Conservation (phyloP, 73 alveolate genomes). For the Urostyla sp. region DNA sequence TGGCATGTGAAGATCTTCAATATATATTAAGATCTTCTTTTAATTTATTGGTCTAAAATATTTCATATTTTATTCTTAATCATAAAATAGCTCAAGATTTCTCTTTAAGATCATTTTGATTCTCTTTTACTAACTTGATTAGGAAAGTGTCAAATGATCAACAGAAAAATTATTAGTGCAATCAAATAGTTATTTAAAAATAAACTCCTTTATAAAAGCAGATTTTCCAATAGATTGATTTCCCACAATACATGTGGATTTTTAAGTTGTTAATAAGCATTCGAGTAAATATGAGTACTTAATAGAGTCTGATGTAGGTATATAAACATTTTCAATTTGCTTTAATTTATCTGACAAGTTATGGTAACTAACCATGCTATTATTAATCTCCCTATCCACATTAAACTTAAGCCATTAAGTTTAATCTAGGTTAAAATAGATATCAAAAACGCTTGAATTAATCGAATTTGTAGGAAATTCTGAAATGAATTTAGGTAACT, state of each 20-base stretch:
- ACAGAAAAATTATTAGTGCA: conserved; percentile 60
- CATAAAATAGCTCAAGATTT: conserved; percentile 78
- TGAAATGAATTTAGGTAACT: not conserved
- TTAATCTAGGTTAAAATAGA: conserved; percentile 24
- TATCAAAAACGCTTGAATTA: conserved; percentile 3
- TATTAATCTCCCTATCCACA: conserved; percentile 39
- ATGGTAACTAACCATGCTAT: conserved; percentile 17
- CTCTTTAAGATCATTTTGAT: conserved; percentile 82
- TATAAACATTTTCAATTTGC: conserved; percentile 29
- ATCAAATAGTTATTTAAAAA: conserved; percentile 58
- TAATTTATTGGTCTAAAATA: conserved; percentile 86
- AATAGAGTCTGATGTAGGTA: conserved; percentile 98
- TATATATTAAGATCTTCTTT: conserved; percentile 75
- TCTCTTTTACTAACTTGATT: conserved; percentile 82
- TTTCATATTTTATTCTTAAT: conserved; percentile 66
- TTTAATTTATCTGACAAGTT: not conserved
- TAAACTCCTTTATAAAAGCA: conserved; percentile 81
- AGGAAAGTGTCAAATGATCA: conserved; percentile 74
- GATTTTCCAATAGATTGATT: conserved; percentile 96
- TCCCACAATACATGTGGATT: conserved; percentile 86
- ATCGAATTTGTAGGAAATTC: not conserved
- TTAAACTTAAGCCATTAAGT: conserved; percentile 41
- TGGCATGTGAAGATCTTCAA: conserved; percentile 93
- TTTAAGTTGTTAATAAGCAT: conserved; percentile 74
- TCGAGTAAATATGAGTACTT: conserved; percentile 91